Evolutionary conservation across 1,284 basidiomycete genomes (phyloP), one percentile per base, ranked within the genome.

Genomic region (Cystobasidiaceae sp.): DNA sequence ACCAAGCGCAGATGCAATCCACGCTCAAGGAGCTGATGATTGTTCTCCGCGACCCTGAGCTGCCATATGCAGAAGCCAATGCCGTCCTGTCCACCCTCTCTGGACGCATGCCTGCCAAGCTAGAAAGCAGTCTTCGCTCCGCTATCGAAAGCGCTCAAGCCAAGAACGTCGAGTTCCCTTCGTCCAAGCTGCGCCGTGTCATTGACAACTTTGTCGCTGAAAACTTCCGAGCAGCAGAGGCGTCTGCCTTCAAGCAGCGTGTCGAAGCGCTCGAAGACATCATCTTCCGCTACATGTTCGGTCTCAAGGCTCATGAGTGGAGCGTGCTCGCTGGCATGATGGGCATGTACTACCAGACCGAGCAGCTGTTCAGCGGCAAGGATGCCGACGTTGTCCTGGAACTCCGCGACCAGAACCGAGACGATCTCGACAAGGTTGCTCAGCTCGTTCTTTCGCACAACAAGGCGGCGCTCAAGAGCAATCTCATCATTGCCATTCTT

Each of bases 381-480:
- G 93, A 82, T 72, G 81, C 97, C 78, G 89, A 92, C 67, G 86
- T 93, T 48, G 87, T 98, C 50, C 83, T 98, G 69, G 84, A 86
- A 68, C 83, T 98, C 58, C 86, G 96, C 67, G 92, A 97, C 66
- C 87, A 93, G 74, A 79, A 93, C 81, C 93, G 96, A 78, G 90
- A 94, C 72, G 83, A 90, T 69, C 85, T 97, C 37, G 92, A 96
- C 78, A 86, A 88, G 73, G 94, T 93, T 30, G 87, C 89, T 52
- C 83, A 83, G 57, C 81, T 94, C 41, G 91, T 97, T 27, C 83
- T 97, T 60, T 96, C 94, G 71, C 96, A 98, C 79, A 89, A 90
- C 79, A 96, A 93, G 80, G 90, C 91, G 19, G 87, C 89, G 72
- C 87, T 89, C 79, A 98, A 98, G 82, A 87, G 87, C 71, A 91